Conservation (phyloP, 2,329 filamentous ascomycete genomes). For the Aspergillus bombycis region DNA sequence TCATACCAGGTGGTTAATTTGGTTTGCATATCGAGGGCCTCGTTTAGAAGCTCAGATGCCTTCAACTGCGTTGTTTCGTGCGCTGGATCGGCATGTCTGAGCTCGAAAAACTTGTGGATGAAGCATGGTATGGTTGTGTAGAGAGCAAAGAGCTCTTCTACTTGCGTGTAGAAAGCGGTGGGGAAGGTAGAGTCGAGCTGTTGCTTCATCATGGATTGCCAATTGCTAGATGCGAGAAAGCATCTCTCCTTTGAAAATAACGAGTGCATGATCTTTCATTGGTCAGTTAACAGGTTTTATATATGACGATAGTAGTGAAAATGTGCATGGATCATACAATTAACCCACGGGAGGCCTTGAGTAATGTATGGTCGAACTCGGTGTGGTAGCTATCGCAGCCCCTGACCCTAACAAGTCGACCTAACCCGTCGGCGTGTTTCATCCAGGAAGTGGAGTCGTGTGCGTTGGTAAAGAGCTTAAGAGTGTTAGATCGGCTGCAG, state of each 20-base stretch:
- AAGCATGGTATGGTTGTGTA: slow-evolving; percentile 32
- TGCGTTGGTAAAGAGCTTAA: slow-evolving; percentile 31
- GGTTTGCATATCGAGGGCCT: slow-evolving; percentile 25
- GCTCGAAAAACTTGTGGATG: slow-evolving; percentile 28
- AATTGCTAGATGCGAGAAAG: slow-evolving; percentile 28
- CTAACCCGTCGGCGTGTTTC: slow-evolving; percentile 33
- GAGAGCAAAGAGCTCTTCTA: slow-evolving; percentile 32
- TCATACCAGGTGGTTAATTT: slow-evolving; percentile 29
- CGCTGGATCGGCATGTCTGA: slow-evolving; percentile 23
- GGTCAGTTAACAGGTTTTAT: background rate
- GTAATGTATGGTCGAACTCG: slow-evolving; percentile 26
- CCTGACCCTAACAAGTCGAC: slow-evolving; percentile 28
- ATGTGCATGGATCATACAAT: slow-evolving; percentile 21
- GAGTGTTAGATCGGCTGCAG: too few species aligned
- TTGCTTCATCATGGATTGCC: slow-evolving; percentile 31
- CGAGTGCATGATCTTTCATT: slow-evolving; percentile 32
- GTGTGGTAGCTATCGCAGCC: slow-evolving; percentile 26
- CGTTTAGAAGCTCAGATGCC: slow-evolving; percentile 19
- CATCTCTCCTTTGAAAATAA: slow-evolving; percentile 33
- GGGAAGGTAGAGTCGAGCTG: slow-evolving; percentile 21
- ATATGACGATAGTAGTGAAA: background rate
- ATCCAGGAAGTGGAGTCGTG: slow-evolving; percentile 32
- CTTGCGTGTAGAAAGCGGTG: slow-evolving; percentile 18
- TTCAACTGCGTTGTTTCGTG: slow-evolving; percentile 13
- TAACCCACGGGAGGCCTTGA: slow-evolving; percentile 31